Evolutionary conservation across 345 rosid species (phyloP), one percentile per base, ranked within the genome.

Genomic region (Murraya paniculata): DNA sequence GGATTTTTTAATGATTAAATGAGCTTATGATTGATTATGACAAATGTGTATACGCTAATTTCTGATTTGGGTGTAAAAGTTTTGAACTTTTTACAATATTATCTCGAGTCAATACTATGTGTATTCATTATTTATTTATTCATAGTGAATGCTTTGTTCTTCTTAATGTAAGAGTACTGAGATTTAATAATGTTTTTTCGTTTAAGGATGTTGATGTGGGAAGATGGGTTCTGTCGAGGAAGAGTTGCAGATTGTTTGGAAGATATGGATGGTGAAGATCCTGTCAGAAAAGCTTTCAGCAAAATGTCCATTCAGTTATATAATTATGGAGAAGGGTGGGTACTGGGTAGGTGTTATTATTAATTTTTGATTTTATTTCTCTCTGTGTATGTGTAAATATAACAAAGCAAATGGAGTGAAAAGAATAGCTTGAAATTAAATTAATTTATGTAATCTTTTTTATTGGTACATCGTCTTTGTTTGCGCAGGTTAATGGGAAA

Each of bases 261-360:
- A 78, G 95, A 91, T 82, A 91, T 88, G 61, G 98, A 92, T 67
- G 89, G 92, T 75, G 98, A 94, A 82, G 99, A 94, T 88, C 98
- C 93, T 77, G 97, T 96, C 81, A 87, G 94, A 82, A 94, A 91
- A 87, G 92, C 99, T 71, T 96, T 96, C 97, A 92, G 99, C 99
- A 96, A 94, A 88, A 94, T 96, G 98, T 94, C 99, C 77, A 96
- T 96, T 82, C 99, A 96, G 90, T 85, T 96, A 85, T 96, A 96
- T 89, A 96, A 96, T 88, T 96, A 96, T 90, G 97, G 99, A 96
- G 99, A 96, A 96, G 99, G 99, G 99, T 96, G 97, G 99, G 99
- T 96, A 86, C 88, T 95, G 84, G 98, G 99, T 92, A 91, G 93
- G 97, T 93, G 89, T 86, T 79, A 64, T 80, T 81, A 4, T 71